Percentiles rank a stretch among this genome's conserved stretches.
These are phyloP conservation scores for Starmerella bacillaris DNA, from an alignment of 805 yeast genomes.

Conservation along the genomic window DNA sequence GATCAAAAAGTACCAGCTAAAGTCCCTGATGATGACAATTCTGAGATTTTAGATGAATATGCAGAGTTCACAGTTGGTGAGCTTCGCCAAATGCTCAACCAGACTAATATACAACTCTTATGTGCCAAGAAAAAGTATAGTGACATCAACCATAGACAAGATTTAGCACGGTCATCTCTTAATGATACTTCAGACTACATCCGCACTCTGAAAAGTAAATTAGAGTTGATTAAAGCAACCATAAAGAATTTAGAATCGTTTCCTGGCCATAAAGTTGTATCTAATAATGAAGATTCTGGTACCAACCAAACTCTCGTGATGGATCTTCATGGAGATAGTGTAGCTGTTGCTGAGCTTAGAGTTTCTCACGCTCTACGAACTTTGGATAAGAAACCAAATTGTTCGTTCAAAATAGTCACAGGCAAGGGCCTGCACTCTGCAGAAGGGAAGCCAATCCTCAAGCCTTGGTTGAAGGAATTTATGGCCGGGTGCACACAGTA, in stretches of 20 bases:
- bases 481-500: conserved; percentile 2
- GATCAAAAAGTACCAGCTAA: not conserved
- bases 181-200: not conserved
- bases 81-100: not conserved
- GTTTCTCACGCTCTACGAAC: conserved; percentile 2
- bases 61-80: not conserved
- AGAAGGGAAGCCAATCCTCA: conserved; percentile 8
- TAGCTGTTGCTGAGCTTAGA: conserved; percentile 7
- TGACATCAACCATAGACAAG: too few species aligned
- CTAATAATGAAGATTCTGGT: not conserved
- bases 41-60: too few species aligned
- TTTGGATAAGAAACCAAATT: not conserved
- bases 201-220: not conserved
- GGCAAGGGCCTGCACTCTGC: conserved; percentile 13
- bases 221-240: not conserved
- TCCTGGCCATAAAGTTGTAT: too few species aligned
- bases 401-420: conserved; percentile 8
- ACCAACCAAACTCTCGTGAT: not conserved
- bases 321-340: conserved; percentile 12
- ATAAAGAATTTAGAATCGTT: not conserved
- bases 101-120: not conserved
- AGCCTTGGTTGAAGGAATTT: conserved; percentile 10
- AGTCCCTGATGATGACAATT: not conserved
- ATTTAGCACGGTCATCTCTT: too few species aligned
- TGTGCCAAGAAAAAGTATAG: too few species aligned